Evolutionary conservation across 306 rosid genomes (phyloP).

Genomic region (Quercus wislizeni): DNA sequence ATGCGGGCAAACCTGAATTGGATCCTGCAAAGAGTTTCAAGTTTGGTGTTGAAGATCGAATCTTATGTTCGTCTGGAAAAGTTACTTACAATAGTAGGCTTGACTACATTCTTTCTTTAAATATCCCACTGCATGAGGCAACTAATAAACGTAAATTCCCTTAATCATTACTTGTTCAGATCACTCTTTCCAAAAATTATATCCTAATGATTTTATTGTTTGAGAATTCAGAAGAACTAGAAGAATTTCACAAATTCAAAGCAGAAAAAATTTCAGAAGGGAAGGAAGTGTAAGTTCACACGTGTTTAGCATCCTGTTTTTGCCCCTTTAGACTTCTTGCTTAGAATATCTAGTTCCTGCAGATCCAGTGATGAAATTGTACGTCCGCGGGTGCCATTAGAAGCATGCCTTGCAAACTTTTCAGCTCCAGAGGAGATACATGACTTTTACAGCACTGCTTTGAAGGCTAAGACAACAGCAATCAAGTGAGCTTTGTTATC

Average conservation of each 20-base stretch:
- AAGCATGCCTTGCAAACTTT: conserved; percentile 86
- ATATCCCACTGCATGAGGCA: conserved; percentile 84
- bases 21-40: conserved; percentile 89
- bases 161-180: conserved; percentile 11
- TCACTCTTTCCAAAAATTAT: not conserved
- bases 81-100: conserved; percentile 83
- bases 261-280: conserved; percentile 78
- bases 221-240: conserved; percentile 70
- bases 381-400: conserved; percentile 95
- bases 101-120: conserved; percentile 87
- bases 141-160: conserved; percentile 68
- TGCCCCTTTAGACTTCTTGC: conserved; percentile 13
- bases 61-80: conserved; percentile 91
- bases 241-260: conserved; percentile 68
- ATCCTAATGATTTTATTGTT: conserved; percentile 27
- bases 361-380: conserved; percentile 75
- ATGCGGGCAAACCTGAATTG: conserved; percentile 56
- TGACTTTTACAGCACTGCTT: conserved; percentile 87
- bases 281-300: conserved; percentile 77
- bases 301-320: conserved; percentile 13
- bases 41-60: conserved; percentile 95
- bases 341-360: conserved; percentile 36
- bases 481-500: conserved; percentile 58
- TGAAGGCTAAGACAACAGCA: conserved; percentile 87
- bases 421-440: conserved; percentile 91